Conservation (phyloP, 2,329 filamentous ascomycete genomes). For the Septoria linicola region DNA sequence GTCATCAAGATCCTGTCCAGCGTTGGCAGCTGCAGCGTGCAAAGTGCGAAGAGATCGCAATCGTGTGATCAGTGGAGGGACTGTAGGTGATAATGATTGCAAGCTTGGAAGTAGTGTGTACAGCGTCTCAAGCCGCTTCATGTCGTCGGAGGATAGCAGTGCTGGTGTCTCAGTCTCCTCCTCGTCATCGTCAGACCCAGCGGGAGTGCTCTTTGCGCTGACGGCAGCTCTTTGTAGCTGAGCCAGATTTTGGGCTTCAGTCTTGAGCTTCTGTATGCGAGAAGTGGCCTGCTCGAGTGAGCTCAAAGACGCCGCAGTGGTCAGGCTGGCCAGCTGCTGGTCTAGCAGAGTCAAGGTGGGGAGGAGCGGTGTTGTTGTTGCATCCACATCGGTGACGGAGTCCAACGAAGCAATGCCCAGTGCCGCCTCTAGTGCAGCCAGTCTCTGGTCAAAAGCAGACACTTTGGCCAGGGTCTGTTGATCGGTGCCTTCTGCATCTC, state of each 20-base stretch:
- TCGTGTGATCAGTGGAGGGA: constrained; percentile 82
- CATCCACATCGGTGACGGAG: constrained; percentile 60
- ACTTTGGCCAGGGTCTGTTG: constrained; percentile 72
- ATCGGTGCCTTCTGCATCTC: constrained; percentile 15
- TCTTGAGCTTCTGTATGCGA: constrained; percentile 35
- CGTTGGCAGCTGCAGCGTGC: constrained; percentile 81
- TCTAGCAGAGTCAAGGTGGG: constrained; percentile 79
- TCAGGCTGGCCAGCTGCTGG: constrained; percentile 72
- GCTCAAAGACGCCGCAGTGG: constrained; percentile 66
- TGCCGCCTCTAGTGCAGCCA: constrained; percentile 74
- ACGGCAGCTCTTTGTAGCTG: constrained; percentile 43
- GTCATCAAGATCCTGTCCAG: constrained; percentile 71
- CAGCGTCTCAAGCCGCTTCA: constrained; percentile 84
- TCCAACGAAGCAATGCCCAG: constrained; percentile 70
- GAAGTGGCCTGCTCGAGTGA: constrained; percentile 61
- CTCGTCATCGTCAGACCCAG: constrained; percentile 20
- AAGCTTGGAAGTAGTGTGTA: constrained; percentile 88
- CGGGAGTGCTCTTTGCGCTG: constrained; percentile 9
- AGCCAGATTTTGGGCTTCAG: constrained; percentile 71
- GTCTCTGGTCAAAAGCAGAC: constrained; percentile 81
- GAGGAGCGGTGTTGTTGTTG: constrained; percentile 65
- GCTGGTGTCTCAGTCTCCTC: constrained; percentile 42
- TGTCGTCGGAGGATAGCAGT: constrained; percentile 59
- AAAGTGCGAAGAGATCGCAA: constrained; percentile 79
- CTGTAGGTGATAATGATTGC: constrained; percentile 76